A percentile compares a stretch with the other conserved stretches of the same genome.
phyloP scores from a whole-genome alignment of 768 basidiomycete genomes.

The Lentinula aciculospora region DNA sequence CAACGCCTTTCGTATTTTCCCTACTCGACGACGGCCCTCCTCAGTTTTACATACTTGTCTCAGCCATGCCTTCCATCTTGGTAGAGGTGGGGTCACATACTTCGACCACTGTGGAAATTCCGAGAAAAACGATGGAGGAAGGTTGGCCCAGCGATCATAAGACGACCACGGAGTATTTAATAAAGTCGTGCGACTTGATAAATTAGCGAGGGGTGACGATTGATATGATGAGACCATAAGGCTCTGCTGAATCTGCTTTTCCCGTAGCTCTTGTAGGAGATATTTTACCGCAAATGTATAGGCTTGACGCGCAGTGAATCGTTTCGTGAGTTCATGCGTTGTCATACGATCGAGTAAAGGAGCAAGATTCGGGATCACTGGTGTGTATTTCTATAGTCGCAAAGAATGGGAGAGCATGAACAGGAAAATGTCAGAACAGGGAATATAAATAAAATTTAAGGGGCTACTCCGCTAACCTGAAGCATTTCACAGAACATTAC shows the following conservation, averaged over 20 bases:
- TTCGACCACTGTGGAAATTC: conserved; percentile 1
- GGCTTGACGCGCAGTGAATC: conserved; percentile 13
- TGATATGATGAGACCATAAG: background rate
- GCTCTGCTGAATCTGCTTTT: background rate
- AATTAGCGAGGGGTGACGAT: background rate
- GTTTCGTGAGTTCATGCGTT: conserved; percentile 7
- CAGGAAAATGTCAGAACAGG: background rate
- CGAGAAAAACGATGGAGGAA: background rate
- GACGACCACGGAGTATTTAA: background rate
- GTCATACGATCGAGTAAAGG: conserved; percentile 14
- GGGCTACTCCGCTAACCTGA: background rate
- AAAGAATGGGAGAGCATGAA: background rate
- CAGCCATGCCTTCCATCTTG: background rate
- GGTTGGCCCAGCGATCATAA: background rate
- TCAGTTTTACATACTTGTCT: background rate
- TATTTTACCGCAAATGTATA: conserved; percentile 6
- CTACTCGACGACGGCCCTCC: background rate
- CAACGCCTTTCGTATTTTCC: background rate
- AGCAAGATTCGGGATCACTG: conserved; percentile 9
- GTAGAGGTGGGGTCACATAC: conserved; percentile 1
- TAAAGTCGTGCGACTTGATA: no score
- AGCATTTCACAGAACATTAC: conserved; percentile 9
- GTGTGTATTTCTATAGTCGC: conserved; percentile 5
- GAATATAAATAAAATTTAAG: no score
- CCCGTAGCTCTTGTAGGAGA: background rate